Base-by-base conservation (phyloP, 768 basidiomycete genomes). In the Panellus pusillus region DNA sequence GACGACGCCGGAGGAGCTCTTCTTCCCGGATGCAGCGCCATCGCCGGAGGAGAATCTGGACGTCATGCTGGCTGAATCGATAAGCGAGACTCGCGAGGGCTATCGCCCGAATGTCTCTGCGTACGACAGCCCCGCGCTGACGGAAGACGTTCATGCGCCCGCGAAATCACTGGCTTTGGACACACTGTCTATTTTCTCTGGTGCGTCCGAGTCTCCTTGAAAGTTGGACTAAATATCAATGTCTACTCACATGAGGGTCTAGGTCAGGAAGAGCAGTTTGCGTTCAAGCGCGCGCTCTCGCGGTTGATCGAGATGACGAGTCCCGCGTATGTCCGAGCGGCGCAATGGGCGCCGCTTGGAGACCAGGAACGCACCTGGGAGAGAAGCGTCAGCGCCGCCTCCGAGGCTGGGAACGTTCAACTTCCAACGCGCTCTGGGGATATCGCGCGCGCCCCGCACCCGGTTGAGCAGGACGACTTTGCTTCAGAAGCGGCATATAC, bases 211-310 rank as follows among this genome's bases (percentile, higher is more conserved):
- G 40, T 42, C 27, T 39, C 6, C n/a, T n/a, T n/a, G n/a, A n/a
- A n/a, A n/a, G n/a, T n/a, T n/a, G n/a, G n/a, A n/a, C n/a, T n/a
- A n/a, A n/a, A n/a, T n/a, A n/a, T n/a, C n/a, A n/a, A n/a, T n/a
- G n/a, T n/a, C n/a, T n/a, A n/a, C n/a, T n/a, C 15, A 42, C 11
- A 27, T 35, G 29, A 9, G 18, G 9, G 14, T 42, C 17, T 69
- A 66, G 82, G 79, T 14, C 72, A 83, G 63, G 84, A 84, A 60
- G 83, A 86, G 65, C 75, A 79, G 32, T 84, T 84, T 61, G 80
- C 81, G 1, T 84, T 78, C 73, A 81, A 80, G 68, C 76, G 83
- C 37, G 84, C 82, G 1, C 74, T 84, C 17, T 84, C 82, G 13
- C 72, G 82, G 20, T 67, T 84, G 17, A 67, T 76, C 52, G 82